These are phyloP conservation scores for Fraxinus excelsior DNA, from an alignment of 257 asterid genomes.

Conservation along the genomic window DNA sequence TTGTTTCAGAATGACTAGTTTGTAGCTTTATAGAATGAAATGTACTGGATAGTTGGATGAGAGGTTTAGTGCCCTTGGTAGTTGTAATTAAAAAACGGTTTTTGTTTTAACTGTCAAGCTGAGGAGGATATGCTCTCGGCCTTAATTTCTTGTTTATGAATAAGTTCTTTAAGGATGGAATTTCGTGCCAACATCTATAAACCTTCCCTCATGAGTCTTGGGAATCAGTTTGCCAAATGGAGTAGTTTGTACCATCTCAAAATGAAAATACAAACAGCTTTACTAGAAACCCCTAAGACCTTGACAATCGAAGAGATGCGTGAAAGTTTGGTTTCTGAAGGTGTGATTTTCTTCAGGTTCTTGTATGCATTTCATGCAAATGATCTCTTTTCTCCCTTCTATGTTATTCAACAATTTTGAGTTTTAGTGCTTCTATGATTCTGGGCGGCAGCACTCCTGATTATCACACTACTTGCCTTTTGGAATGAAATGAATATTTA, in stretches of 20 bases:
- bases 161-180: not conserved
- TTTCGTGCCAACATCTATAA: not conserved
- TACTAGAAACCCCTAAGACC: not conserved
- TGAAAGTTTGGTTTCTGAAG: not conserved
- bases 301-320: not conserved
- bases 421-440: not conserved
- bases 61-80: no score
- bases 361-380: not conserved
- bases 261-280: not conserved
- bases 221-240: not conserved
- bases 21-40: not conserved
- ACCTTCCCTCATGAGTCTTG: not conserved
- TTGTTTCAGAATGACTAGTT: not conserved
- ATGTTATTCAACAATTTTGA: not conserved
- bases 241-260: not conserved
- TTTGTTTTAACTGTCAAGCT: not conserved
- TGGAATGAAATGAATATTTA: not conserved
- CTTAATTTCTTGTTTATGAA: not conserved
- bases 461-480: not conserved
- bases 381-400: not conserved
- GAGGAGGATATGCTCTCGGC: not conserved
- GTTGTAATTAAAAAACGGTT: no score
- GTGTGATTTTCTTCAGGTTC: not conserved
- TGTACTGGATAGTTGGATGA: not conserved
- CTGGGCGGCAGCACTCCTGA: not conserved